Conservation (phyloP, 176 grass and related monocot species). For the Thinopyrum elongatum region DNA sequence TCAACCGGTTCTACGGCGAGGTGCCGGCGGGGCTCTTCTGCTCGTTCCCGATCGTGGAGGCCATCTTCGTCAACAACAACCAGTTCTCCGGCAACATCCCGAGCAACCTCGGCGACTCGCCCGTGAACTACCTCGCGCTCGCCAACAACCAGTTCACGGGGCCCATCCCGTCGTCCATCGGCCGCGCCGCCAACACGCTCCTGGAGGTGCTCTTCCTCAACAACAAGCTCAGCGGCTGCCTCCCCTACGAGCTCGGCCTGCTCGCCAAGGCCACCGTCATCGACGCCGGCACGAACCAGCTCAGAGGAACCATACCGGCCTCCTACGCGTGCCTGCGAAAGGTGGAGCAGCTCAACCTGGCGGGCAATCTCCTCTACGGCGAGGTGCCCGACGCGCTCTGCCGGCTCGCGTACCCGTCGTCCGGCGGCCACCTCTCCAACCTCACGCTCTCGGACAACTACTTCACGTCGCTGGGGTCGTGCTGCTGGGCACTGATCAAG, state of each 20-base stretch:
- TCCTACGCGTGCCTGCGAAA: slow-evolving; percentile 74
- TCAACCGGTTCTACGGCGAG: slow-evolving; percentile 47
- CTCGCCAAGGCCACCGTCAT: slow-evolving; percentile 78
- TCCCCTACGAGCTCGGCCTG: slow-evolving; percentile 77
- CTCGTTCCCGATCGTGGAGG: slow-evolving; percentile 47
- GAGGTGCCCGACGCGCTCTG: slow-evolving; percentile 81
- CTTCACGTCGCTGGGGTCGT: slow-evolving; percentile 63
- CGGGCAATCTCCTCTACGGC: slow-evolving; percentile 67
- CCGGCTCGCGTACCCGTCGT: slow-evolving; percentile 31
- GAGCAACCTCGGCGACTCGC: slow-evolving; percentile 63
- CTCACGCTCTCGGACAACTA: slow-evolving; percentile 84
- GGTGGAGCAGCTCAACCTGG: slow-evolving; percentile 87
- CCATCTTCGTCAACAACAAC: slow-evolving; percentile 98
- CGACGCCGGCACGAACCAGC: slow-evolving; percentile 78
- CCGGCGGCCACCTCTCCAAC: slow-evolving; percentile 49
- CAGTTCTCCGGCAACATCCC: slow-evolving; percentile 50
- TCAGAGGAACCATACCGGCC: slow-evolving; percentile 75
- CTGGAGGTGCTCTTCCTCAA: slow-evolving; percentile 88
- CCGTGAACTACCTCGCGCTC: slow-evolving; percentile 73
- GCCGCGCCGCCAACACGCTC: slow-evolving; percentile 40
- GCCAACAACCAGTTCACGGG: slow-evolving; percentile 88
- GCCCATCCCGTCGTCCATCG: slow-evolving; percentile 67
- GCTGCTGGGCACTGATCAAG: slow-evolving; percentile 61
- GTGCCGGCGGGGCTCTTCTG: slow-evolving; percentile 54
- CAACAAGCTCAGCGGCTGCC: slow-evolving; percentile 82